These are phyloP conservation scores for Lycium barbarum DNA, from an alignment of 257 asterid genomes.

Conservation along the genomic window DNA sequence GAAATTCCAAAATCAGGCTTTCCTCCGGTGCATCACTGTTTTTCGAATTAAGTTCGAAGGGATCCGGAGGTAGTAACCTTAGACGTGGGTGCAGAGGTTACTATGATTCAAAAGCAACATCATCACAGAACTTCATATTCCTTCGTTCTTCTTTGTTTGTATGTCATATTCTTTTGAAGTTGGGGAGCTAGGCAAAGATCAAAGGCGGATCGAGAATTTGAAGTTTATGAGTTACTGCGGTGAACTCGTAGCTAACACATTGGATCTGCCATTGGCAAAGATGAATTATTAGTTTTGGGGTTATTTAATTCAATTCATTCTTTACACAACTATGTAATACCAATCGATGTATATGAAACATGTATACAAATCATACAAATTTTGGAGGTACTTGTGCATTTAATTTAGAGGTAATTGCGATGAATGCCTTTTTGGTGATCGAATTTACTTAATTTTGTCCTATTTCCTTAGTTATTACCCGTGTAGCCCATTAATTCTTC, in stretches of 20 bases:
- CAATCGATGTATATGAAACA: neutral
- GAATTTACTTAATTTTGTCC: neutral
- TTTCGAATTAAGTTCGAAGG: no score
- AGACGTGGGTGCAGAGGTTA: neutral
- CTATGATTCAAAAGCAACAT: slow-evolving; percentile 18
- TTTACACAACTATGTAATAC: neutral
- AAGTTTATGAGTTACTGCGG: no score
- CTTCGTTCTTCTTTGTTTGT: neutral
- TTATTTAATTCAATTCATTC: neutral
- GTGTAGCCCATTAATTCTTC: no score
- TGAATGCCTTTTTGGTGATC: no score
- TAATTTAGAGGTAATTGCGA: neutral
- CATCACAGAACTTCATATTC: neutral
- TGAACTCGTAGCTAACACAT: neutral
- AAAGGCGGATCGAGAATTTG: no score
- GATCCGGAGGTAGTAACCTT: neutral
- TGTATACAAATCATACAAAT: neutral
- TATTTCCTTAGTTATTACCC: neutral
- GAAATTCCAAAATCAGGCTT: neutral
- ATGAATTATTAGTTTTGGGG: neutral
- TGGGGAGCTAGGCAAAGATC: neutral
- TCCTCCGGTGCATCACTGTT: neutral
- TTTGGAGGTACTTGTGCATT: neutral
- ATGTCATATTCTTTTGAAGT: neutral
- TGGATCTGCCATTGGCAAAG: neutral